Base-by-base conservation (phyloP, 1,284 basidiomycete species). In the Tilletia walkeri region DNA sequence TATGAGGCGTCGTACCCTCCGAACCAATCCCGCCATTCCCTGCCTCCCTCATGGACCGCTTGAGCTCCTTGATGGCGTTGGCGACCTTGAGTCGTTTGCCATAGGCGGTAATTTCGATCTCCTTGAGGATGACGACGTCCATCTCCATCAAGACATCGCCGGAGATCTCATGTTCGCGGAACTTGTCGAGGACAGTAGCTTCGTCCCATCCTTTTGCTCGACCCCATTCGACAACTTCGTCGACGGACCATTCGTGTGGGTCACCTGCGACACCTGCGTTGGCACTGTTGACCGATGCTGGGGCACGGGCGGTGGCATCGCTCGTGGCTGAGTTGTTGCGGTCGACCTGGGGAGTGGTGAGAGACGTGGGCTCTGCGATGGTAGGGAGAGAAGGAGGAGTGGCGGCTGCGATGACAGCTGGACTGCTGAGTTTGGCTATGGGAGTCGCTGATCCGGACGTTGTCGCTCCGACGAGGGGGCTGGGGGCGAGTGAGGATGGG, bases 121-220 rank as follows among this genome's bases (percentile, higher is more conserved):
- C 96, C 86, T 98, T 98, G 78, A 99, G 89, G 20, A 96, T 87
- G 78, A 91, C 91, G 66, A 91, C 89, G 78, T 98, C 94, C 75
- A 99, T 91, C 78, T 97, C 95, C 69, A 99, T 88, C 4, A 99
- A 88, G 30, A 98, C 92, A 79, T 99, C 96, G 16, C 96, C 95
- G 0, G 94, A 92, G 72, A 99, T 99, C 84, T 99, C 95, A 88
- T 99, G 95, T 69, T 83, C 78, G 34, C 67, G 88, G 80, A 99
- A 97, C 84, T 93, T 95, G 75, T 89, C 88, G 74, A 91, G 74
- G 14, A 81, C 90, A 1, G 94, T 90, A 63, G 88, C 86, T 68
- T 90, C 88, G 76, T 95, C 94, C 76, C 98, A 96, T 4, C 91
- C 91, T 85, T 92, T 93, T 66, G 85, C 86, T 80, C 88, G 89